A percentile compares a stretch with the other conserved stretches of the same genome.
Evolutionary conservation across 768 basidiomycete species (phyloP).

Genomic region (Mycena amicta): DNA sequence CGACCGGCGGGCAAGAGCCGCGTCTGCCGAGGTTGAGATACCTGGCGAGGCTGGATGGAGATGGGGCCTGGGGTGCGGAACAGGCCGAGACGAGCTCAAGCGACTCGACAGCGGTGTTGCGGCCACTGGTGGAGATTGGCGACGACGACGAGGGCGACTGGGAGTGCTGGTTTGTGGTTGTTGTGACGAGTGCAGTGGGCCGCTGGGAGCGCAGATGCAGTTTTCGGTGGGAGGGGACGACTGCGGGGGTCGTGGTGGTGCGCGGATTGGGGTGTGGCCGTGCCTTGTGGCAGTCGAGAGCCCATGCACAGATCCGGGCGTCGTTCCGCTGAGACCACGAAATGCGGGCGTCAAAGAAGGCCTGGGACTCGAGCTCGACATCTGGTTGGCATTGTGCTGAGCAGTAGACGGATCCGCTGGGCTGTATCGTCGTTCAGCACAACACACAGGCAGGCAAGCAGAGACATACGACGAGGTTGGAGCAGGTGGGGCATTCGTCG

Average conservation of each 20-base stretch:
- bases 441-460: not conserved
- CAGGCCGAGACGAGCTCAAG: not conserved
- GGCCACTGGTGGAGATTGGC: slow-evolving; percentile 2
- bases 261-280: not conserved
- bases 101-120: slow-evolving; percentile 9
- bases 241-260: not conserved
- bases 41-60: too few species aligned
- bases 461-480: slow-evolving; percentile 16
- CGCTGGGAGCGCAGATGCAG: slow-evolving; percentile 7
- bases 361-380: not conserved
- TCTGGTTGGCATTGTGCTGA: slow-evolving; percentile 16
- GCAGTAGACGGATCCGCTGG: slow-evolving; percentile 15
- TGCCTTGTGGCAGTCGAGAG: slow-evolving; percentile 6
- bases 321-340: not conserved
- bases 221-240: slow-evolving; percentile 11
- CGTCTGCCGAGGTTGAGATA: not conserved
- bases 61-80: slow-evolving; percentile 2
- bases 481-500: slow-evolving; percentile 20
- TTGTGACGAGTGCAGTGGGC: slow-evolving; percentile 10
- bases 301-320: slow-evolving; percentile 15
- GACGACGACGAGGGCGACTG: slow-evolving; percentile 5
- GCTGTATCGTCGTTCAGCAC: slow-evolving; percentile 4
- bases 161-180: slow-evolving; percentile 3
- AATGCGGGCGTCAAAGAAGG: not conserved
- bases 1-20: not conserved